Percentiles rank a stretch among this genome's conserved stretches.
Evolutionary conservation across 306 rosid genomes (phyloP).

Genomic region (Glycine tomentella): DNA sequence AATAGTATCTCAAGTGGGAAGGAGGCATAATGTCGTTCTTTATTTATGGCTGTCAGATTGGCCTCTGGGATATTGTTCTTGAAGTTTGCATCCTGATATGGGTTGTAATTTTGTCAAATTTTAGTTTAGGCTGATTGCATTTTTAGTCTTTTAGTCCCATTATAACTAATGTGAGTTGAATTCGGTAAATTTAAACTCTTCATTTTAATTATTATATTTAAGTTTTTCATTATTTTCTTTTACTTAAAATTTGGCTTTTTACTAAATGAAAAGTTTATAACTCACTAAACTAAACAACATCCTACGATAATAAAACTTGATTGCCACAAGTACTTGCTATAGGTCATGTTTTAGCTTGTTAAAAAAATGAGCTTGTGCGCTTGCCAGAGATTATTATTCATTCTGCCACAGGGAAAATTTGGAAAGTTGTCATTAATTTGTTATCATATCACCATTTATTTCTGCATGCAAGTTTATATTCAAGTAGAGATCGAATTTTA

Average conservation of each 20-base stretch:
- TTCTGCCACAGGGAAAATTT: background rate
- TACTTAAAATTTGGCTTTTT: background rate
- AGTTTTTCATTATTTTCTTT: background rate
- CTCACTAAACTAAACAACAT: background rate
- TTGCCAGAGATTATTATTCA: background rate
- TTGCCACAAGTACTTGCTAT: background rate
- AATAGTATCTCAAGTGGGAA: constrained; percentile 24
- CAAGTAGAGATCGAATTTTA: too few species aligned
- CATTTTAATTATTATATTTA: background rate
- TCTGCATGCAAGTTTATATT: too few species aligned
- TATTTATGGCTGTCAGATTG: constrained; percentile 28
- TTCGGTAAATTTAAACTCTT: background rate
- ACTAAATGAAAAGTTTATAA: background rate
- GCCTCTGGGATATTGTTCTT: constrained; percentile 26
- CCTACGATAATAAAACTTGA: background rate
- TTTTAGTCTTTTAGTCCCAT: background rate
- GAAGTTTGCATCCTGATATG: constrained; percentile 21
- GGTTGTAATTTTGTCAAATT: constrained; percentile 21
- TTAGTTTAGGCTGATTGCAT: constrained; percentile 5
- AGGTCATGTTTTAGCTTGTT: background rate
- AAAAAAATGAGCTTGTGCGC: background rate
- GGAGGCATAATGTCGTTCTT: background rate
- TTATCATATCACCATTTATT: too few species aligned
- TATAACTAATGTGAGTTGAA: background rate
- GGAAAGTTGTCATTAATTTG: background rate